phyloP scores from a whole-genome alignment of 129 eudicot genomes.

The Flaveria linearis region DNA sequence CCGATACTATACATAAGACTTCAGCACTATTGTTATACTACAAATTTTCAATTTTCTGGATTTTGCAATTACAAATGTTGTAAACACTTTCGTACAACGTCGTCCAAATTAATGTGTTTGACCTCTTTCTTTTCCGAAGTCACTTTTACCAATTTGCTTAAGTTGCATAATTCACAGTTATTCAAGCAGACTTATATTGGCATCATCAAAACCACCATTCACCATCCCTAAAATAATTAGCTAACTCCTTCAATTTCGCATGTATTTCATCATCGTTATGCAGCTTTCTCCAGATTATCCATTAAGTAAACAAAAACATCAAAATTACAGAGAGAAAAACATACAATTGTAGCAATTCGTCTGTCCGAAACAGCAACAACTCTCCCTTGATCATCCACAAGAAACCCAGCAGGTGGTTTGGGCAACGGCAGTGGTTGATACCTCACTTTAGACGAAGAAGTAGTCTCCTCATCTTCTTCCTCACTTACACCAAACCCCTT shows the following conservation, averaged over 20 bases:
- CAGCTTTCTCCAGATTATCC: no score
- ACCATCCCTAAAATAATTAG: background rate
- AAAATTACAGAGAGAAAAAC: constrained; percentile 9
- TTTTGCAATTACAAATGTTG: background rate
- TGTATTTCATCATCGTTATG: no score
- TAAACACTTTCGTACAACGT: background rate
- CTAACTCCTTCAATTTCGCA: no score
- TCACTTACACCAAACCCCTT: constrained; percentile 36
- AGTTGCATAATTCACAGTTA: no score
- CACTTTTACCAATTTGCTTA: background rate
- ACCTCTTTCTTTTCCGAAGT: background rate
- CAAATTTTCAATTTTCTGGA: background rate
- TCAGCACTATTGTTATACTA: no score
- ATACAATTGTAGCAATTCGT: constrained; percentile 73
- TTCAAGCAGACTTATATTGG: background rate
- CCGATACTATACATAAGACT: background rate
- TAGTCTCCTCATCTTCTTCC: constrained; percentile 29
- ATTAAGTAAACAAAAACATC: background rate
- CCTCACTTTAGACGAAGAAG: constrained; percentile 32
- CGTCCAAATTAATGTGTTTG: background rate
- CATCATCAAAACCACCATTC: background rate
- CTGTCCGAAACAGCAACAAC: constrained; percentile 73
- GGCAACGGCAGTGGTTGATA: constrained; percentile 64
- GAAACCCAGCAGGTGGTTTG: constrained; percentile 95
- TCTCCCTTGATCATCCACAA: constrained; percentile 77